Percentiles rank a stretch among this genome's conserved stretches.
Conservation (phyloP, 2,329 filamentous ascomycete species). For the Ophiostoma tasmaniense region DNA sequence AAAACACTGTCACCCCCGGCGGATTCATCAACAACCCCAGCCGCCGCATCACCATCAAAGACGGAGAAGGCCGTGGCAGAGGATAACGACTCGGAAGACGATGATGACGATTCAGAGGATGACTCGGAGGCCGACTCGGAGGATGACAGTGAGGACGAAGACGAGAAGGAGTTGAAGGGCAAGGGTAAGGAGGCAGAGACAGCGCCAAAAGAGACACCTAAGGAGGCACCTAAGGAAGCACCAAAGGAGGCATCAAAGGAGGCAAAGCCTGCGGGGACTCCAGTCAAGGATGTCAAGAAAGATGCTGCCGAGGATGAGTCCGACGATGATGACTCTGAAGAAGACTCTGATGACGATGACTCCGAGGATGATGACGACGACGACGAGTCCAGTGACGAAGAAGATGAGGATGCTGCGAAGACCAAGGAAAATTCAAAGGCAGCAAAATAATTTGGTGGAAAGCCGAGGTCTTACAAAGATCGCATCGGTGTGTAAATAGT, state of each 20-base stretch:
- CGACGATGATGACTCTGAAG: neutral
- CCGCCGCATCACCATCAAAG: neutral
- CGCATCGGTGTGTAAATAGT: neutral
- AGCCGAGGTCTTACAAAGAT: neutral
- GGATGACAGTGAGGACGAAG: slow-evolving; percentile 18
- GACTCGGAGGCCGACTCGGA: slow-evolving; percentile 18
- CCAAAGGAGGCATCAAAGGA: neutral
- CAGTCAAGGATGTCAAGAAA: neutral
- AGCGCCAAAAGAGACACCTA: neutral
- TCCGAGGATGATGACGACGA: neutral
- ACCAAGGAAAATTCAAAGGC: neutral
- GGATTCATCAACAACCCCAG: neutral
- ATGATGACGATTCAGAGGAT: neutral
- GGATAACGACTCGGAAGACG: neutral
- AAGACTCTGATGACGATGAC: neutral
- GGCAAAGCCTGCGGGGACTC: neutral
- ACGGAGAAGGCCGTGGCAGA: slow-evolving; percentile 1
- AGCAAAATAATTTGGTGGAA: neutral
- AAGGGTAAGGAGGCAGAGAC: neutral
- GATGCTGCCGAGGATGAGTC: neutral
- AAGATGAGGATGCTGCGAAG: neutral
- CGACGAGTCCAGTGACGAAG: neutral
- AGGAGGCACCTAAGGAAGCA: neutral
- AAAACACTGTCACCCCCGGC: slow-evolving; percentile 12
- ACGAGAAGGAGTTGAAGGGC: slow-evolving; percentile 24